Percentiles rank a stretch among this genome's conserved stretches.
Conservation (phyloP, 2,329 filamentous ascomycete species). For the Aspergillus melleus region DNA sequence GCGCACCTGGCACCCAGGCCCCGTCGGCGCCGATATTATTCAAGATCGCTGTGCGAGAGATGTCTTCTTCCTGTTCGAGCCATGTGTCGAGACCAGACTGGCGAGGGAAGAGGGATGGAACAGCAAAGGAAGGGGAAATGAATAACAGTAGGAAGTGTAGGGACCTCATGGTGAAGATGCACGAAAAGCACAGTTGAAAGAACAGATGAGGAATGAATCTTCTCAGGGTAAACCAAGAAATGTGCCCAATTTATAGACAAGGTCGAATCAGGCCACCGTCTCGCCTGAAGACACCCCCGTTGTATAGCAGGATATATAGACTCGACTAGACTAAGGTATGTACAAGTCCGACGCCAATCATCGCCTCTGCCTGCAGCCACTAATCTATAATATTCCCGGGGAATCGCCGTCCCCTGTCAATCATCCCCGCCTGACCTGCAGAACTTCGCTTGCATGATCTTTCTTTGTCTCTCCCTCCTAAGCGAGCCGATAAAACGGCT, state of each 20-base stretch:
- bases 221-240: too few relatives aligned
- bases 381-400: not conserved
- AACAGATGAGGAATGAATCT: too few relatives aligned
- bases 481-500: too few relatives aligned
- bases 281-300: not conserved
- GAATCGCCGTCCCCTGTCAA: not conserved
- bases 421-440: not conserved
- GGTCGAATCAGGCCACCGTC: not conserved
- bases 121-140: not conserved
- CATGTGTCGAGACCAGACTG: slow-evolving; percentile 21
- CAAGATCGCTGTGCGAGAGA: slow-evolving; percentile 54
- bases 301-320: not conserved
- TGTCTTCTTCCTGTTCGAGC: slow-evolving; percentile 42
- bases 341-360: not conserved
- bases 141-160: not conserved
- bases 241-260: not conserved
- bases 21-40: slow-evolving; percentile 58
- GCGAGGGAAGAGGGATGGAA: not conserved
- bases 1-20: slow-evolving; percentile 48
- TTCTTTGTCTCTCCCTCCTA: too few relatives aligned
- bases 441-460: not conserved
- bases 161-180: not conserved
- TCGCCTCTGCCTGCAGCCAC: not conserved
- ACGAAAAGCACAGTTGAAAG: not conserved
- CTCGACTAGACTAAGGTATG: not conserved